Evolutionary conservation across 2,329 filamentous ascomycete species (phyloP).

Genomic region (Xylaria digitata): DNA sequence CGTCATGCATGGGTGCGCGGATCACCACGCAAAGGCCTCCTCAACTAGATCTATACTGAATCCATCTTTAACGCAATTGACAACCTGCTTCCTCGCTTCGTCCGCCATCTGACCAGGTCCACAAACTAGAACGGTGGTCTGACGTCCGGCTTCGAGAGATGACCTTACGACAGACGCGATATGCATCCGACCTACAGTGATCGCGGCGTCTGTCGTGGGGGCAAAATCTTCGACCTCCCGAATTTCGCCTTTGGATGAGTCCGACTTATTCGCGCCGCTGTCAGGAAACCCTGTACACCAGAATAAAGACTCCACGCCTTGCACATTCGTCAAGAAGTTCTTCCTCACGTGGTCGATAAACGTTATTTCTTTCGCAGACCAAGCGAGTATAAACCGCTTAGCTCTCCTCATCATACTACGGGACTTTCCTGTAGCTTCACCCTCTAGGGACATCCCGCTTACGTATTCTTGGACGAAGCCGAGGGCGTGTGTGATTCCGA

Average conservation of each 20-base stretch:
- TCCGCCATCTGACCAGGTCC: conserved; percentile 47
- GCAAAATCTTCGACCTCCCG: background rate
- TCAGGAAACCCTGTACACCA: conserved; percentile 31
- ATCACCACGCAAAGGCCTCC: conserved; percentile 45
- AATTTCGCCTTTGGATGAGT: background rate
- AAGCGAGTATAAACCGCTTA: conserved; percentile 43
- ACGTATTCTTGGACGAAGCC: conserved; percentile 42
- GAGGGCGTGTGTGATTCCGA: conserved; percentile 39
- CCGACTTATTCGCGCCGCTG: background rate
- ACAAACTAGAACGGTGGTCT: conserved; percentile 45
- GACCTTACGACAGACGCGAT: conserved; percentile 39
- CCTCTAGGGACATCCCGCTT: conserved; percentile 7
- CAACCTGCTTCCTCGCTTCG: conserved; percentile 42
- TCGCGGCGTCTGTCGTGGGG: conserved; percentile 12
- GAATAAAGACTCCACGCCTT: conserved; percentile 36
- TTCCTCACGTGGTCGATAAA: conserved; percentile 43
- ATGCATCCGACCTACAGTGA: conserved; percentile 39
- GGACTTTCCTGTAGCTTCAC: conserved; percentile 5
- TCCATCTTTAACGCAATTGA: conserved; percentile 41
- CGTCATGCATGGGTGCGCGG: background rate
- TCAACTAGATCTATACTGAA: conserved; percentile 42
- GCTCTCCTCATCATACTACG: conserved; percentile 38
- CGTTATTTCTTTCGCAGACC: conserved; percentile 43
- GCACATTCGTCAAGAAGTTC: conserved; percentile 36
- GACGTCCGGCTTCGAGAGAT: conserved; percentile 34